Percentiles rank a stretch among this genome's conserved stretches.
Evolutionary conservation across 129 eudicot genomes (phyloP).

Genomic region (Flaveria ramosissima): DNA sequence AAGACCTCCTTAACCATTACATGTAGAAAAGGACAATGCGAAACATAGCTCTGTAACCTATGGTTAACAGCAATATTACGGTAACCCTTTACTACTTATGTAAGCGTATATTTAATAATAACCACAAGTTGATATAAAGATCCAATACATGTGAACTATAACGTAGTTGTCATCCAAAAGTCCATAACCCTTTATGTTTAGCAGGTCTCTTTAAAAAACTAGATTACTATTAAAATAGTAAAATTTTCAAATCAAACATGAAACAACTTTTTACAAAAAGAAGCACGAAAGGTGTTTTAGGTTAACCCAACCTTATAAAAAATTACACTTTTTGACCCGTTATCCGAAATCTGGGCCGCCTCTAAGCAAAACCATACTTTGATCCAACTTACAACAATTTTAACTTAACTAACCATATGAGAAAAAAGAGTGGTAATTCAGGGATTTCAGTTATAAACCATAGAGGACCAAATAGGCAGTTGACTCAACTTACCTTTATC

Average conservation of each 20-base stretch:
- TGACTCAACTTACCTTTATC: slow-evolving; percentile 64
- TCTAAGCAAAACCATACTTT: background rate
- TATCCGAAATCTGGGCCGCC: background rate
- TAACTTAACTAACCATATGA: background rate
- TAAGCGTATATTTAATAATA: background rate
- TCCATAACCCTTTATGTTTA: background rate
- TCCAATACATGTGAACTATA: background rate
- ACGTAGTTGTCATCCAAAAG: background rate
- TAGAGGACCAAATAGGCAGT: background rate
- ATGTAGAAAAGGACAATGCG: background rate
- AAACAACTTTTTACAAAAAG: background rate
- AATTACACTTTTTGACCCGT: background rate
- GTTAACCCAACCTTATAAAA: background rate
- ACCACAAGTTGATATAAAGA: background rate
- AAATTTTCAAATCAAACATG: too few species aligned
- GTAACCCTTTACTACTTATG: background rate
- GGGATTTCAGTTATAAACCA: background rate
- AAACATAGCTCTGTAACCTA: background rate
- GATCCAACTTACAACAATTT: background rate
- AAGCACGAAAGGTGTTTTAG: background rate
- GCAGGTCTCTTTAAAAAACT: background rate
- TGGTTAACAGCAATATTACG: background rate
- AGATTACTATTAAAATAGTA: background rate
- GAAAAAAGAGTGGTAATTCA: background rate
- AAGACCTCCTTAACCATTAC: background rate